These are phyloP conservation scores for Xerocomellus intermedius DNA, from an alignment of 768 basidiomycete species.

Conservation along the genomic window DNA sequence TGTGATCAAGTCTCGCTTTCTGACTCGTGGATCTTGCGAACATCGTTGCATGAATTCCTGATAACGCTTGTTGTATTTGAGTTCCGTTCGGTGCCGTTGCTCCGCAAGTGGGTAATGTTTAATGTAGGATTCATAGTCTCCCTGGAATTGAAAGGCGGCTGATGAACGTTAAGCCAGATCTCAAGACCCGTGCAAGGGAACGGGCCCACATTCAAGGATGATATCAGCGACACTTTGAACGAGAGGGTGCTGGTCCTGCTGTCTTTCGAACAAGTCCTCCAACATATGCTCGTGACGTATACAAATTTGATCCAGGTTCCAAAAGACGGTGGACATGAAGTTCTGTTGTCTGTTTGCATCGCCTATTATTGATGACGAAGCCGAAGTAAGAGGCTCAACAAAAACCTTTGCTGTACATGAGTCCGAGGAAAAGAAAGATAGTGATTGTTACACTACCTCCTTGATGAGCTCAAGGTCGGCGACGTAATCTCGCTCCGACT, in stretches of 20 bases:
- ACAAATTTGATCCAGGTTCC: conserved; percentile 71
- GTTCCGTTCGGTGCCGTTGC: conserved; percentile 74
- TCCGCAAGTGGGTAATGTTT: conserved; percentile 88
- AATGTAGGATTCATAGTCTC: conserved; percentile 77
- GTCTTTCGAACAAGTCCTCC: conserved; percentile 69
- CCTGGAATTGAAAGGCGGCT: conserved; percentile 48
- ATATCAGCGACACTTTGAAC: conserved; percentile 83
- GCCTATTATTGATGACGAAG: conserved; percentile 64
- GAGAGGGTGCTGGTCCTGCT: conserved; percentile 82
- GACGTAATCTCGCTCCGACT: conserved; percentile 87
- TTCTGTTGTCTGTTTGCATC: conserved; percentile 48
- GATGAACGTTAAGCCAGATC: conserved; percentile 17
- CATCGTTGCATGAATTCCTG: conserved; percentile 62
- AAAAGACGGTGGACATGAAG: conserved; percentile 83
- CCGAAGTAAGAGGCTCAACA: conserved; percentile 58
- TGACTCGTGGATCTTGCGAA: conserved; percentile 61
- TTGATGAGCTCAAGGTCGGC: conserved; percentile 69
- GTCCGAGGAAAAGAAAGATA: neutral
- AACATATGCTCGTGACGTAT: conserved; percentile 68
- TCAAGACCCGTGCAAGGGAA: conserved; percentile 4
- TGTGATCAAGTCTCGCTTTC: conserved; percentile 74
- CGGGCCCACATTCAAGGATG: conserved; percentile 66
- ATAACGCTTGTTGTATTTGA: conserved; percentile 66
- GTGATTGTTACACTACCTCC: conserved; percentile 45
- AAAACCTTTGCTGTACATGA: conserved; percentile 53